Base-by-base conservation (phyloP, 208 protist genomes). In the Balamuthia mandrillaris region DNA sequence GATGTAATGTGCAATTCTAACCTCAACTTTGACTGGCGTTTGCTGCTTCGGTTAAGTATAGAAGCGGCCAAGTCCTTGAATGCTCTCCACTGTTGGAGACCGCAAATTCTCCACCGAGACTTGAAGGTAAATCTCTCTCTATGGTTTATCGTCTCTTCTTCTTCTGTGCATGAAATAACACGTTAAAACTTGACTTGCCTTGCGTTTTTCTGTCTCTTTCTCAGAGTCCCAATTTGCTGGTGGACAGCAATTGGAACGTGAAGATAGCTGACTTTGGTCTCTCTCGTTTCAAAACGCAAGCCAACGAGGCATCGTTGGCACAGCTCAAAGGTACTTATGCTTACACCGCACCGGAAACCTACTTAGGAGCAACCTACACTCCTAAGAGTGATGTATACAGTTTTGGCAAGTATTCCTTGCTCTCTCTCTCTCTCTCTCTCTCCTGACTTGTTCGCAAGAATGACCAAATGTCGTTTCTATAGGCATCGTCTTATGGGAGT, bases 261-360 rank as follows among this genome's bases (percentile, higher is more conserved):
- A 87, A 87, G 75, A 42, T 87, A 75, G 52, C 56, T 24, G 83
- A 87, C 41, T 87, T 87, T 85, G 83, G 83, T 9, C 77, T 87
- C 12, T 54, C 81, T 5, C 65, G 58, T 7, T 31, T 82, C 60
- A 72, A 85, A 16, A 78, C 51, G 14, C 16, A 10, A 12, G 45
- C 74, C 61, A 85, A 56, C 58, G 33, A 60, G 63, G 12, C 66
- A 7, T 85, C 77, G 7, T 52, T 84, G 12, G 56, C 33, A 33
- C 44, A 84, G 60, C 24, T 84, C 7, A n/a, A 41, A 1, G 77
- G 60, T 5, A 84, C 52, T 9, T 84, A 84, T 52, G 14, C 24
- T n/a, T 84, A 84, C 54, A 45, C 68, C 24, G 33, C 68, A 27
- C 68, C 68, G 9, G 68, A 78, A 29, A 78, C 68, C 16, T 78